Evolutionary conservation across 495 filamentous ascomycete species (phyloP), one percentile per base, ranked within the genome.

Genomic region (Penicilliopsis zonata): DNA sequence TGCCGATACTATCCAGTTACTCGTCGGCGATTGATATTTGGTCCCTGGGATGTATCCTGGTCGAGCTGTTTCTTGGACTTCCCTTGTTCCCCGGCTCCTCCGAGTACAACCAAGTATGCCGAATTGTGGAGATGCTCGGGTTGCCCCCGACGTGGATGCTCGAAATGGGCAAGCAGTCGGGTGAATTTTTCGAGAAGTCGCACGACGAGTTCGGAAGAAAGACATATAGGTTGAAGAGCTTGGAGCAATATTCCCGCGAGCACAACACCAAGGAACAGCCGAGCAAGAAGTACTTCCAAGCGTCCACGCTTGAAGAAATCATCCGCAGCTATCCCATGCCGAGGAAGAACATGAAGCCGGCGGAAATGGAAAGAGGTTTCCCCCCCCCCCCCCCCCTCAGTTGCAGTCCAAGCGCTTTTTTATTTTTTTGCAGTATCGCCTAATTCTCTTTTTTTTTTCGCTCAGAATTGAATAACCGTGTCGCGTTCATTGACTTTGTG

Each of bases 11-110:
- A 7, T 18, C n/a, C 30, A 79, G 74, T n/a, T 94, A 99, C 48
- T 95, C 90, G 5, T 95, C 92, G 19, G 90, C 92, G 12, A 99
- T 99, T 49, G 92, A 99, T 48, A 96, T 99, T 92, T 99, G 92
- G 92, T 99, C 92, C 7, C 63, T 99, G 27, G 92, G 92, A 17
- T 99, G 92, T 54, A 99, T 99, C 37, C 92, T 99, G 13, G 92
- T 99, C 17, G 92, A 99, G 53, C 70, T 99, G 3, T 99, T 99
- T 65, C 65, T 99, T 2, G 92, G 92, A 22, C 61, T 99, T 18
- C 92, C 92, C 17, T 55, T 99, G 3, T 99, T 99, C 62, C 90
- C 92, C 3, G 92, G 92, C 3, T 96, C 90, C 5, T 99, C 92
- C 8, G 92, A 99, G 55, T 99, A 99, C 56, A 99, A 99, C 49